Evolutionary conservation across 306 rosid species (phyloP).

Genomic region (Castanea crenata): DNA sequence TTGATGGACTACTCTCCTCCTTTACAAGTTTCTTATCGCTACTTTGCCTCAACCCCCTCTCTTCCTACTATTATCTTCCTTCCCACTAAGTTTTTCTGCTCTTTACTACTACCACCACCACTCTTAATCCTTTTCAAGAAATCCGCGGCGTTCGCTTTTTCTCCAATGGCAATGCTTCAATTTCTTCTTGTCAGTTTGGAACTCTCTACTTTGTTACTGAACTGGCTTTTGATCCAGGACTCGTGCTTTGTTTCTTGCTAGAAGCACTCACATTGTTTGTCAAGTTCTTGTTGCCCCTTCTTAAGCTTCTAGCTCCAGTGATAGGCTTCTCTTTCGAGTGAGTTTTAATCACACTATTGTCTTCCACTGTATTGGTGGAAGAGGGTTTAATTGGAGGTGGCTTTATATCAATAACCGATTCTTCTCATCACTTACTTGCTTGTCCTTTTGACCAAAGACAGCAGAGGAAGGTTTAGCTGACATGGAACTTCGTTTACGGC

Average conservation of each 20-base stretch:
- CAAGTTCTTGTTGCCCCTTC: slow-evolving; percentile 52
- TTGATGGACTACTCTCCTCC: slow-evolving; percentile 56
- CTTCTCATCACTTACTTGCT: slow-evolving; percentile 38
- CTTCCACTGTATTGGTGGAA: slow-evolving; percentile 41
- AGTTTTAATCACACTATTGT: slow-evolving; percentile 18
- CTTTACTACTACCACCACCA: slow-evolving; percentile 38
- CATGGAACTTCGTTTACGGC: slow-evolving; percentile 67
- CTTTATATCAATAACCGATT: slow-evolving; percentile 43
- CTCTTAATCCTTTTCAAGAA: slow-evolving; percentile 85
- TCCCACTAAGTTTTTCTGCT: background rate
- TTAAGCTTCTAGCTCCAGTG: slow-evolving; percentile 68
- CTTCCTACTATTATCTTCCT: slow-evolving; percentile 32
- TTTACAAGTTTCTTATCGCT: slow-evolving; percentile 46
- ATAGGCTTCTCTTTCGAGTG: slow-evolving; percentile 59
- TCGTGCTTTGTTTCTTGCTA: slow-evolving; percentile 40
- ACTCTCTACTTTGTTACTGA: slow-evolving; percentile 30
- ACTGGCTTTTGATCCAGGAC: slow-evolving; percentile 31
- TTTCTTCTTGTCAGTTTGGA: slow-evolving; percentile 46
- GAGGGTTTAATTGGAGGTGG: slow-evolving; percentile 31
- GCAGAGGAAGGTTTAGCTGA: slow-evolving; percentile 45
- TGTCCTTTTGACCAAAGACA: slow-evolving; percentile 40
- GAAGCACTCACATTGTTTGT: slow-evolving; percentile 21
- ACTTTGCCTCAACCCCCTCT: slow-evolving; percentile 39
- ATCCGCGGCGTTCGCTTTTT: slow-evolving; percentile 71
- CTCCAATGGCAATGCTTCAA: slow-evolving; percentile 37